phyloP scores from a whole-genome alignment of 805 yeast genomes.

The Barnettozyma wickerhamii region DNA sequence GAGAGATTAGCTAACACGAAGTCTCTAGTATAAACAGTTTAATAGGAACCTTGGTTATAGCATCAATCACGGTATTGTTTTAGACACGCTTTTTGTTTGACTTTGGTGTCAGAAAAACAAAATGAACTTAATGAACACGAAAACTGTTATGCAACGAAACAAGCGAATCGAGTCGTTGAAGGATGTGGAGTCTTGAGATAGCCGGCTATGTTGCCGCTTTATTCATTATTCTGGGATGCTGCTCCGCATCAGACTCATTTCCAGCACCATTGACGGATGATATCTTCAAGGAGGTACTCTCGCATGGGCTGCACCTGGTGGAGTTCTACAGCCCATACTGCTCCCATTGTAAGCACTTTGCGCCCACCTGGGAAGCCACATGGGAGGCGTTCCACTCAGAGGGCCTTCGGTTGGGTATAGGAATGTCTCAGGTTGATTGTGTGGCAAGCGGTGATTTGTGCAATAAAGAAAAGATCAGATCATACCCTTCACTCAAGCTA shows the following conservation, averaged over 20 bases:
- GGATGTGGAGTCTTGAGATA: too few species aligned
- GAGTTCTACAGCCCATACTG: slow-evolving; percentile 93
- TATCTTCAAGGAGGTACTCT: slow-evolving; percentile 46
- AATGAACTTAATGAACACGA: too few species aligned
- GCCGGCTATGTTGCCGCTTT: too few species aligned
- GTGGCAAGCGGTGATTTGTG: slow-evolving; percentile 85
- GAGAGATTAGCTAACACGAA: too few species aligned
- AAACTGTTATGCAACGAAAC: too few species aligned
- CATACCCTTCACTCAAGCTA: slow-evolving; percentile 69
- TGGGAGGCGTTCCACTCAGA: slow-evolving; percentile 46
- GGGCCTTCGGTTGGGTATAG: slow-evolving; percentile 39
- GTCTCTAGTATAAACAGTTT: too few species aligned
- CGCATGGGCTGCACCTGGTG: slow-evolving; percentile 61
- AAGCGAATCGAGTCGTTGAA: too few species aligned
- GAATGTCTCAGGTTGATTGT: slow-evolving; percentile 80
- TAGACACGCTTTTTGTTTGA: too few species aligned
- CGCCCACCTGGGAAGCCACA: slow-evolving; percentile 78
- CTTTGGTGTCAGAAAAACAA: too few species aligned
- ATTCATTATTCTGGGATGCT: not conserved
- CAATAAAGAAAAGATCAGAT: slow-evolving; percentile 51
- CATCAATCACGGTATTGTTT: too few species aligned
- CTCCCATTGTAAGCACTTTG: slow-evolving; percentile 70
- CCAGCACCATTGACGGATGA: slow-evolving; percentile 50
- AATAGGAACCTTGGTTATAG: too few species aligned
- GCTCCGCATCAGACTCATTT: slow-evolving; percentile 10